These are phyloP conservation scores for Cystobasidium onofrii DNA, from an alignment of 768 basidiomycete species.

Conservation along the genomic window DNA sequence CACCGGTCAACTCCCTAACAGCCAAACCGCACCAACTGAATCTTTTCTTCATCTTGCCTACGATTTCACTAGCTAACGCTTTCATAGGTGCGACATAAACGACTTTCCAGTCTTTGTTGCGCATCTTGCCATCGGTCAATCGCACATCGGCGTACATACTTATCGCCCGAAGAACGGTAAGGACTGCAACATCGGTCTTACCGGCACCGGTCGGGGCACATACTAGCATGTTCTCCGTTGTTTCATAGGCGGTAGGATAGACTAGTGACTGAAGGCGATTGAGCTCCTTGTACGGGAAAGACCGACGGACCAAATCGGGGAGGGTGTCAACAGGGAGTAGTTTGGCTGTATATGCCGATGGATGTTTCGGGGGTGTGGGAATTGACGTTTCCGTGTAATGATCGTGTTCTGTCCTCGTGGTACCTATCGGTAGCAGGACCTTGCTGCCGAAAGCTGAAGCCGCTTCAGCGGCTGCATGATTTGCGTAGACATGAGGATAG, in stretches of 20 bases:
- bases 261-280: slow-evolving; percentile 95
- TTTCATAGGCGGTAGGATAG: slow-evolving; percentile 82
- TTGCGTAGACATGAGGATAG: slow-evolving; percentile 78
- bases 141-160: slow-evolving; percentile 54
- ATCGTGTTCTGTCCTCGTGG: slow-evolving; percentile 62
- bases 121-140: slow-evolving; percentile 23
- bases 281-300: slow-evolving; percentile 74
- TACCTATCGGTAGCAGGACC: slow-evolving; percentile 75
- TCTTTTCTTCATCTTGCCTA: slow-evolving; percentile 81
- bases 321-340: slow-evolving; percentile 64
- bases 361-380: slow-evolving; percentile 72
- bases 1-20: slow-evolving; percentile 88
- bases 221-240: slow-evolving; percentile 92
- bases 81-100: slow-evolving; percentile 99
- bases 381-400: slow-evolving; percentile 80
- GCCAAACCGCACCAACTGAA: slow-evolving; percentile 76
- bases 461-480: slow-evolving; percentile 58
- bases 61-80: slow-evolving; percentile 89
- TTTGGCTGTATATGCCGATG: slow-evolving; percentile 62
- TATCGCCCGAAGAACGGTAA: slow-evolving; percentile 80
- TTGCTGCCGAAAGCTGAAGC: slow-evolving; percentile 67
- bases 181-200: slow-evolving; percentile 97
- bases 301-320: slow-evolving; percentile 66
- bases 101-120: slow-evolving; percentile 64
- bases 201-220: slow-evolving; percentile 98